A percentile compares a stretch with the other conserved stretches of the same genome.
phyloP scores from a whole-genome alignment of 257 asterid genomes.

The Handroanthus guayacan region DNA sequence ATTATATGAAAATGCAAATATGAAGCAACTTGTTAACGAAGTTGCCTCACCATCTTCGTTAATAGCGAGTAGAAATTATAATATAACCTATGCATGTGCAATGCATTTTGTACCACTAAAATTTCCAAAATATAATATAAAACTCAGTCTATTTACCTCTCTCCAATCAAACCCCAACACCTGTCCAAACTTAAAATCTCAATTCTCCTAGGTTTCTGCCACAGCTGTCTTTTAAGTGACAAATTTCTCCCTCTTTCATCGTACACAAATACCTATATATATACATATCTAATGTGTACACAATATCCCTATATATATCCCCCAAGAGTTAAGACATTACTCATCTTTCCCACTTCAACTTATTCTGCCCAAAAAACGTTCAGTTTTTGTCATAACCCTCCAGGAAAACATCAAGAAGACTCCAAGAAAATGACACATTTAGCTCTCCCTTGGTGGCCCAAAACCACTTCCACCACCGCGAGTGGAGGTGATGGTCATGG shows the following conservation, averaged over 20 bases:
- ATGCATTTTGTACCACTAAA: slow-evolving; percentile 34
- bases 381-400: slow-evolving; percentile 15
- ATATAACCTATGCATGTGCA: slow-evolving; percentile 32
- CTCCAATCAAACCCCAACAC: slow-evolving; percentile 32
- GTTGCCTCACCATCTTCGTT: slow-evolving; percentile 11
- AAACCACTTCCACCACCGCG: slow-evolving; percentile 35
- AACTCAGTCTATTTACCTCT: background rate
- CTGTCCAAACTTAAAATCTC: slow-evolving; percentile 28
- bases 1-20: background rate
- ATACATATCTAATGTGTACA: background rate
- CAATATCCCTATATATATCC: background rate
- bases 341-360: slow-evolving; percentile 4
- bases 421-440: slow-evolving; percentile 38
- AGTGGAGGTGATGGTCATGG: slow-evolving; percentile 17
- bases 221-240: slow-evolving; percentile 14
- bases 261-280: slow-evolving; percentile 1
- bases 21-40: background rate
- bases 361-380: background rate
- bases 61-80: background rate
- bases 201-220: slow-evolving; percentile 25
- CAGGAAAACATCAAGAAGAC: background rate
- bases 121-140: background rate
- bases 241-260: slow-evolving; percentile 26
- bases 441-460: slow-evolving; percentile 54
- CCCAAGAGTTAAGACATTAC: background rate